Evolutionary conservation across 2,329 filamentous ascomycete genomes (phyloP), one percentile per base, ranked within the genome.

Genomic region (Aureobasidium namibiae): DNA sequence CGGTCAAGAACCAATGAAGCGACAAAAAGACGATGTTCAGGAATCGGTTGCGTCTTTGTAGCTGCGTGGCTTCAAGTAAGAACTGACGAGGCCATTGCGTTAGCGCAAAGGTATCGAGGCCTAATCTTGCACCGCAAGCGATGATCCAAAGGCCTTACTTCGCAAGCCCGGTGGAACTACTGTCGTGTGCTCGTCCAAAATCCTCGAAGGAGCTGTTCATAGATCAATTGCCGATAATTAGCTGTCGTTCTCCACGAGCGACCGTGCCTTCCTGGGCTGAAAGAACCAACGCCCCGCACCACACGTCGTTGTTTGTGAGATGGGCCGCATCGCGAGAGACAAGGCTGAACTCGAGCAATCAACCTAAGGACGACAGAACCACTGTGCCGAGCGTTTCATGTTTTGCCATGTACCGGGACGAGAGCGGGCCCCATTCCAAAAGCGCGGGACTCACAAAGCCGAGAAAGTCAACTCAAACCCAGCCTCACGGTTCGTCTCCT

Each of bases 401-500:
- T 56, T 56, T 56, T 56, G 52, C 52, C 52, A 39, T 45, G 52
- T 44, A 56, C 52, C 52, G 52, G 52, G 52, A 45, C 26, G n/a
- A n/a, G 36, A 39, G 52, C 39, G 48, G 48, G 34, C n/a, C 48
- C 48, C 48, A 26, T 38, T 26, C 29, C 46, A 34, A 56, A 42
- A 56, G 39, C 39, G 52, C 39, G 52, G 38, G 52, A 56, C 29
- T 44, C 34, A 42, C 10, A 14, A 45, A 42, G 36, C 50, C 36
- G 36, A 42, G 26, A 54, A 56, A 56, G 52, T 56, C 52, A 56
- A 56, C 52, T 45, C 52, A 56, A 56, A 36, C 38, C 52, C 39
- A 45, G 52, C 52, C 39, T 56, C 29, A 23, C 39, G 39, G 39
- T 13, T 42, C 50, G 50, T 26, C 24, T 42, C 24, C 23, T 26